Base-by-base conservation (phyloP, 805 yeast genomes). In the Hanseniaspora lachancei region DNA sequence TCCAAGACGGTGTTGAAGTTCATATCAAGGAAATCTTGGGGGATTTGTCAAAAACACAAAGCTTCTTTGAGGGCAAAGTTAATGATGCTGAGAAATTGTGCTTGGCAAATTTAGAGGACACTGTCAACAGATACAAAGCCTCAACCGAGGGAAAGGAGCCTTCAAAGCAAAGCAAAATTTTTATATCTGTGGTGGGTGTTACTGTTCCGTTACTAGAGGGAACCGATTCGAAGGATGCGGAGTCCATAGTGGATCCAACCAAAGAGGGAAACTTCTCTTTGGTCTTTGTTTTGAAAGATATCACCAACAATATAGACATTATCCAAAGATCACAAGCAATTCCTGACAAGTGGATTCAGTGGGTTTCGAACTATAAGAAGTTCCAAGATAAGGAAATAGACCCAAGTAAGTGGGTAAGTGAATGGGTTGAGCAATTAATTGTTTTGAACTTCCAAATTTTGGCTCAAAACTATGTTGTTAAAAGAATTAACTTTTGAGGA, bases 51-150 rank as follows among this genome's bases (percentile, higher is more conserved):
- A 73, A 74, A 13, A 23, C 44, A 42, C 18, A 48, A 29, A 47
- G 44, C 7, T 56, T 56, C 34, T 87, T 89, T 65, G 71, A 76
- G 21, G 97, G 97, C 9, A 84, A 84, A 60, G 63, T 80, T 1
- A 77, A 80, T 46, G 95, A 88, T 66, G 97, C 93, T 15, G 95
- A 86, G 63, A 91, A 93, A 67, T 76, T 93, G 58, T 84, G 95
- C 42, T 75, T 79, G 62, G 97, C 97, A 4, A 89, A 88, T 64
- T 75, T 91, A 62, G 96, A 88, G 34, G 79, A 81, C 54, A 80
- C 82, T n/a, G 76, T 82, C 53, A 78, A 72, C 63, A 65, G 57
- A 61, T 64, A 54, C 70, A 64, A 54, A 62, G 66, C 43, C 62
- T 63, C 32, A 55, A 60, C 20, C 9, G 44, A 40, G 15, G 43